Evolutionary conservation across 2,329 filamentous ascomycete genomes (phyloP).

Genomic region (Verticillium nubilum): DNA sequence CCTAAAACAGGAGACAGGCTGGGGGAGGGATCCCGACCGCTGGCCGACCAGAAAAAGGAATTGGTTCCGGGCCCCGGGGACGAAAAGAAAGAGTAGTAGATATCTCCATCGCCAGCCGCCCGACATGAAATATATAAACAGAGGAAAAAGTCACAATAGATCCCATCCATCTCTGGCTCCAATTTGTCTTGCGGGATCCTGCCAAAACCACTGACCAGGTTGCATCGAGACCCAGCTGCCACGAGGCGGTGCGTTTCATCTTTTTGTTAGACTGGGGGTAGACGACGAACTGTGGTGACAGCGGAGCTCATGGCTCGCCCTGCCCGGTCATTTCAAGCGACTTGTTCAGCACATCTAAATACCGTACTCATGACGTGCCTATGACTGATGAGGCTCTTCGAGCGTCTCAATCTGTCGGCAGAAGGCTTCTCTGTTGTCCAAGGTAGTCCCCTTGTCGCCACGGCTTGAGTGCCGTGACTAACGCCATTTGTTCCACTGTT

Average conservation of each 20-base stretch:
- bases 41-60: too few relatives aligned
- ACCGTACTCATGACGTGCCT: not conserved
- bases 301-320: not conserved
- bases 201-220: not conserved
- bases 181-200: not conserved
- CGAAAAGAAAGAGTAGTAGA: too few relatives aligned
- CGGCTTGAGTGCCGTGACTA: too few relatives aligned
- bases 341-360: not conserved
- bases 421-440: too few relatives aligned
- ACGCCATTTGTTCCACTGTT: not conserved
- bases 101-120: too few relatives aligned
- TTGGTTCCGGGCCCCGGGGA: too few relatives aligned
- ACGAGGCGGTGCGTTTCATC: constrained; percentile 12
- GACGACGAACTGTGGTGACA: not conserved
- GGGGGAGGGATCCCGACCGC: too few relatives aligned
- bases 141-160: not conserved
- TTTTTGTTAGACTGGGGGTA: not conserved
- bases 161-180: not conserved
- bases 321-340: not conserved
- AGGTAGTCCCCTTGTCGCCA: too few relatives aligned
- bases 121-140: too few relatives aligned
- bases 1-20: not conserved
- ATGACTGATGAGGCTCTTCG: too few relatives aligned
- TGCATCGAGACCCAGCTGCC: constrained; percentile 6
- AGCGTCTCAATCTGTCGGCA: too few relatives aligned